Base-by-base conservation (phyloP, 208 protist species). In the Trypanosoma caninum region DNA sequence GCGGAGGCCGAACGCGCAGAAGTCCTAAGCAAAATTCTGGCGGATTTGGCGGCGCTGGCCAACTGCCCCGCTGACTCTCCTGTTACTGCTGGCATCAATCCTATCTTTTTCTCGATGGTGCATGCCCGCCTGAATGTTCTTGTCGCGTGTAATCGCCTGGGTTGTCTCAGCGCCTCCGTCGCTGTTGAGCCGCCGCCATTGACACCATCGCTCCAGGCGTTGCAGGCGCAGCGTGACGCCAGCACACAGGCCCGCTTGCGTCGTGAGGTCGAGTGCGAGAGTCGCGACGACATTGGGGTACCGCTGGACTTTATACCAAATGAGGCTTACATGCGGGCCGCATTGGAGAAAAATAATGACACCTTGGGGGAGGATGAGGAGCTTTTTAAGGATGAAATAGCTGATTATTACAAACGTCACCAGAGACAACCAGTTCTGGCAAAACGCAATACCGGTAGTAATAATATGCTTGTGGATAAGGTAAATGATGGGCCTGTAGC, bases 311-410 rank as follows among this genome's bases (percentile, higher is more conserved):
- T 84, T 66, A 74, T 91, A 40, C 80, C 88, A 4, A 87, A 84
- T 40, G 80, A 89, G 27, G 38, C 70, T 13, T 94, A 94, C 74
- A 87, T 75, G 44, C 66, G 77, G 33, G 66, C 74, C 30, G 71
- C 86, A 44, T 64, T 92, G 47, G 78, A 78, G 25, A 71, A 74
- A 55, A 70, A 88, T 47, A 72, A 91, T 38, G 78, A 87, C 40
- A 72, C 60, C 10, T 53, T 95, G 27, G 83, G 81, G 10, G 85
- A 88, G 71, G 85, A 92, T 60, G 84, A 95, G 67, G 78, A 88
- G 72, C 66, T 95, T 28, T 92, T 85, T 63, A 85, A 80, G 63
- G 88, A 83, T 23, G 88, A 92, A 69, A 83, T 92, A 52, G 59
- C 86, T 22, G 85, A 91, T 55, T 94, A 94, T 70, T 91, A 94